Evolutionary conservation across 768 basidiomycete species (phyloP), one percentile per base, ranked within the genome.

Genomic region (Tulasnella sp.): DNA sequence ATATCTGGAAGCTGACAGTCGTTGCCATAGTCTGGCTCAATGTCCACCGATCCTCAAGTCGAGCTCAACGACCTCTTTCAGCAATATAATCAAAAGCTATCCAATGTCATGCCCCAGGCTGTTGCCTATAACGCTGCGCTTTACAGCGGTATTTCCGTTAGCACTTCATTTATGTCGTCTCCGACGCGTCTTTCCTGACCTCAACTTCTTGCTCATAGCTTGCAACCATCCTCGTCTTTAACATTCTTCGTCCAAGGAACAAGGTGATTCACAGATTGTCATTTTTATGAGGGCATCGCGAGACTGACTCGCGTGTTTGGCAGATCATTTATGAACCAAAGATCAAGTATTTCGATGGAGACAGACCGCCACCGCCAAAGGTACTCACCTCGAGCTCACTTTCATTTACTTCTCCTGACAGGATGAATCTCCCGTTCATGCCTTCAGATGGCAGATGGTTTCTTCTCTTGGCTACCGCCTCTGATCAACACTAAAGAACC

Each of bases 271-370:
- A 12, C 24, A 9, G 43, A 46, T 51, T 17, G 44, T 1, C 9
- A 44, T 58, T 21, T 45, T 34, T 10, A 25, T 60, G 25, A 2
- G 19, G 31, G 42, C n/a, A 15, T 25, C 5, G 34, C 30, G 10
- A 29, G 2, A 8, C n/a, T 31, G 24, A 44, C 5, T 49, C 0
- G 15, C 25, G 19, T 1, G 22, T 29, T 21, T 19, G 27, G 2
- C 43, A 90, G 90, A 80, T 89, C 62, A 81, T 92, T 60, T 94
- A 94, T 67, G 88, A 92, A 68, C 92, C 91, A 62, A 96, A 93
- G 73, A 82, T 67, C 62, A 93, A 93, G 71, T 93, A 92, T 68
- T 87, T 89, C 66, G 76, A 80, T 61, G 85, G 83, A 43, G 70
- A 81, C 70, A 89, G 89, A 69, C 73, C 77, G 25, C 89, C 87